Percentiles rank a stretch among this genome's conserved stretches.
These are phyloP conservation scores for Aspergillus conjunctus DNA, from an alignment of 495 filamentous ascomycete genomes.

Conservation along the genomic window DNA sequence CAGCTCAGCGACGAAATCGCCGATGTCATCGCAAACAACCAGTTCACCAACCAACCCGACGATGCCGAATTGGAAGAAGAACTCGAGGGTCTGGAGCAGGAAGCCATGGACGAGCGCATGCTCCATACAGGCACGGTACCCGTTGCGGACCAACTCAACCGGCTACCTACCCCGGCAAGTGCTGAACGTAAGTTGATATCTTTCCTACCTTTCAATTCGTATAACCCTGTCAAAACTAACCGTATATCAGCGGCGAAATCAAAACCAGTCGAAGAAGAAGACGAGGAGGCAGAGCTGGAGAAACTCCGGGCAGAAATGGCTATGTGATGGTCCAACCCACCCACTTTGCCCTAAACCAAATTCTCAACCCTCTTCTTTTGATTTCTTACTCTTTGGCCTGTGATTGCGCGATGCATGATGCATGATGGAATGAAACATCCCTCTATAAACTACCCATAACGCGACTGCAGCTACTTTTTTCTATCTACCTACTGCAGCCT, in stretches of 20 bases:
- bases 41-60: slow-evolving; percentile 73
- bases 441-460: neutral
- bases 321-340: slow-evolving; percentile 52
- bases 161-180: slow-evolving; percentile 70
- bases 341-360: neutral
- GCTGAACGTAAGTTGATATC: slow-evolving; percentile 68
- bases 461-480: neutral
- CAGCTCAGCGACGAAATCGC: slow-evolving; percentile 90
- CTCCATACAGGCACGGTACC: slow-evolving; percentile 80
- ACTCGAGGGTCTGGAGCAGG: slow-evolving; percentile 76
- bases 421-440: neutral
- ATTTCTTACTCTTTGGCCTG: neutral
- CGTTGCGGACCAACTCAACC: slow-evolving; percentile 67
- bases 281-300: slow-evolving; percentile 93
- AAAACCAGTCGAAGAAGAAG: slow-evolving; percentile 67
- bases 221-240: slow-evolving; percentile 12
- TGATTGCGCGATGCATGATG: neutral
- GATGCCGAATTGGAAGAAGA: slow-evolving; percentile 83
- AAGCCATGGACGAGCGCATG: slow-evolving; percentile 91
- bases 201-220: neutral
- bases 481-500: neutral
- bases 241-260: slow-evolving; percentile 47
- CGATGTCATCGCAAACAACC: slow-evolving; percentile 72
- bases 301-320: slow-evolving; percentile 98
- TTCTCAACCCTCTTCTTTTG: slow-evolving; percentile 7